phyloP scores from a whole-genome alignment of 345 rosid species.

The Ceriops tagal region DNA sequence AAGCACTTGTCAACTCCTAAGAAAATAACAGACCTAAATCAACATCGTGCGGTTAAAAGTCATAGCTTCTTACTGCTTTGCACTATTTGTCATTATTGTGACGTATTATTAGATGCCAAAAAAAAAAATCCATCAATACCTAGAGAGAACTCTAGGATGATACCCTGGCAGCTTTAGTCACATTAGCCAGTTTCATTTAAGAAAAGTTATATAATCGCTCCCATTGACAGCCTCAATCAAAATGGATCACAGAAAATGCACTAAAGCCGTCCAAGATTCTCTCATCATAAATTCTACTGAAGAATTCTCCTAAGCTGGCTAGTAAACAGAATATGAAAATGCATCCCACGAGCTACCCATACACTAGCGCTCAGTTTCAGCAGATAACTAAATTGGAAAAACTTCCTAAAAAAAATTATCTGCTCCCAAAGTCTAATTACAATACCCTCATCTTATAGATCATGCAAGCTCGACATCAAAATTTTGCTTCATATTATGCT shows the following conservation, averaged over 20 bases:
- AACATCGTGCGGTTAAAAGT: slow-evolving; percentile 50
- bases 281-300: neutral
- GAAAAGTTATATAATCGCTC: neutral
- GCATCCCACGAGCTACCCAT: neutral
- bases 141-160: slow-evolving; percentile 14
- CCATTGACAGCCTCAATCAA: neutral
- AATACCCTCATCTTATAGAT: too few relatives aligned
- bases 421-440: neutral
- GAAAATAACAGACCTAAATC: slow-evolving; percentile 44
- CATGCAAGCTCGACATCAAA: too few relatives aligned
- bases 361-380: neutral
- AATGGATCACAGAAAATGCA: neutral
- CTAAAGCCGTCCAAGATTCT: slow-evolving; percentile 11
- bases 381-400: neutral
- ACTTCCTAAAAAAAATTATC: neutral
- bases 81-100: slow-evolving; percentile 27
- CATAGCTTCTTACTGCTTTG: slow-evolving; percentile 27
- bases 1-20: slow-evolving; percentile 49
- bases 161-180: slow-evolving; percentile 6
- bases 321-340: too few relatives aligned
- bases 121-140: slow-evolving; percentile 11
- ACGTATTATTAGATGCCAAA: slow-evolving; percentile 24
- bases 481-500: neutral
- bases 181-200: slow-evolving; percentile 19
- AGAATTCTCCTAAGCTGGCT: neutral